Evolutionary conservation across 371 early-diverging fungal genomes (phyloP), one percentile per base, ranked within the genome.

Genomic region (Mucor ambiguus): DNA sequence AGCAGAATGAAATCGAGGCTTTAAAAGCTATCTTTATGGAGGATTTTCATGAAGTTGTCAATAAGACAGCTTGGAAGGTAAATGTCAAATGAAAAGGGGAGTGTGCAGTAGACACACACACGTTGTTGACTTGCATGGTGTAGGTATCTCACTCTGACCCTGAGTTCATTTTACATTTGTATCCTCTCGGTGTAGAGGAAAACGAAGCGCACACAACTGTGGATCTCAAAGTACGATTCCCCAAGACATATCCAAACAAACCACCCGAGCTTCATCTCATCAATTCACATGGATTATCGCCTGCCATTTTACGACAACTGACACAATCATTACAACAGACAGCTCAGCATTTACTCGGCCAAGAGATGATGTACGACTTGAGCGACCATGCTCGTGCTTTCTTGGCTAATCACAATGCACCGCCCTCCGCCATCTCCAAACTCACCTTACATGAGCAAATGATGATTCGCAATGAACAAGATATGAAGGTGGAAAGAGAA

Each of bases 311-410:
- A 1, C 81, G 79, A 20, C 81, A 80, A 29, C 71, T 91, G 1
- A 56, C 71, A 24, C 73, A 60, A 11, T 67, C 84, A 28, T 67
- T 90, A 0, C 75, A 77, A 43, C 60, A 58, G 8, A 75, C 83
- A 10, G 85, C 87, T 2, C 80, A 77, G 24, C 74, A 71, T n/a
- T 68, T 86, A 18, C 57, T 83, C 0, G 91, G 90, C 7, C 80
- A 82, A 46, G 93, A 93, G 75, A 91, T 93, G 92, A 81, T 91
- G 65, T 93, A 87, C 52, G 92, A 90, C 61, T 66, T 93, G 6
- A 87, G 89, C 0, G 83, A 85, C 20, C 79, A 78, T 32, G 74
- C 88, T 28, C 85, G 88, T 48, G 89, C 90, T 3, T 91, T 80
- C 58, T 78, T 93, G 35, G 85, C 89, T 10, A 77, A 79, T 26